Evolutionary conservation across 2,329 filamentous ascomycete genomes (phyloP).

Genomic region (Colletotrichum cuscutae): DNA sequence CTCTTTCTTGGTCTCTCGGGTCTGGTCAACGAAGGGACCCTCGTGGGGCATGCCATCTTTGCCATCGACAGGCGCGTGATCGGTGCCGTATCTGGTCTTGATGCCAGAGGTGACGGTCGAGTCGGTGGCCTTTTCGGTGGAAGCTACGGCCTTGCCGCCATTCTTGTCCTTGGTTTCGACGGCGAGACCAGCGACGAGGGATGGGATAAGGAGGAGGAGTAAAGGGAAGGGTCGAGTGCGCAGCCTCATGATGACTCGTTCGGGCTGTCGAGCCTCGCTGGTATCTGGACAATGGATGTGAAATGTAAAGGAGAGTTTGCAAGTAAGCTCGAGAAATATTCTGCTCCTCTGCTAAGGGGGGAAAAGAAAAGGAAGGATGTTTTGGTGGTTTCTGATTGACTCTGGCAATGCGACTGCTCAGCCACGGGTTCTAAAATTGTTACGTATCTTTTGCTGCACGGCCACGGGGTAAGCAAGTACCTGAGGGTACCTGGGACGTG

Average conservation of each 20-base stretch:
- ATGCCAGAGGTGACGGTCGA: slow-evolving; percentile 39
- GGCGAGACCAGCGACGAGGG: slow-evolving; percentile 55
- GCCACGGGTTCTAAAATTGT: slow-evolving; percentile 30
- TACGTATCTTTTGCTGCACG: slow-evolving; percentile 34
- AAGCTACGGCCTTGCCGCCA: slow-evolving; percentile 39
- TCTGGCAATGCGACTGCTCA: slow-evolving; percentile 30
- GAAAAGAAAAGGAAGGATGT: slow-evolving; percentile 10
- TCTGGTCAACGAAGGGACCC: slow-evolving; percentile 75
- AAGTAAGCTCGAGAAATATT: not conserved
- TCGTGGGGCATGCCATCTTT: slow-evolving; percentile 93
- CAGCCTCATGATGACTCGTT: slow-evolving; percentile 65
- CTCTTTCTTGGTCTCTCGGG: slow-evolving; percentile 45
- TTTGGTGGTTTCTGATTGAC: slow-evolving; percentile 23
- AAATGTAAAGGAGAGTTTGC: slow-evolving; percentile 11
- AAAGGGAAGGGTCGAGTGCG: slow-evolving; percentile 63
- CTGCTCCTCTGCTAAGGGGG: slow-evolving; percentile 19
- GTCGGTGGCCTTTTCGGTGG: slow-evolving; percentile 38
- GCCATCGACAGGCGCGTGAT: slow-evolving; percentile 90
- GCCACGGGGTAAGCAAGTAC: slow-evolving; percentile 25
- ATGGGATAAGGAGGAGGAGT: slow-evolving; percentile 69
- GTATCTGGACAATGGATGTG: not conserved
- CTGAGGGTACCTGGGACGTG: not conserved
- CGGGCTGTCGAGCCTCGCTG: slow-evolving; percentile 10
- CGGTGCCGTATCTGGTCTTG: slow-evolving; percentile 58
- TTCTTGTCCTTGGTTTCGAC: slow-evolving; percentile 40